A percentile compares a stretch with the other conserved stretches of the same genome.
phyloP scores from a whole-genome alignment of 2,329 filamentous ascomycete genomes.

The Sclerotinia nivalis region DNA sequence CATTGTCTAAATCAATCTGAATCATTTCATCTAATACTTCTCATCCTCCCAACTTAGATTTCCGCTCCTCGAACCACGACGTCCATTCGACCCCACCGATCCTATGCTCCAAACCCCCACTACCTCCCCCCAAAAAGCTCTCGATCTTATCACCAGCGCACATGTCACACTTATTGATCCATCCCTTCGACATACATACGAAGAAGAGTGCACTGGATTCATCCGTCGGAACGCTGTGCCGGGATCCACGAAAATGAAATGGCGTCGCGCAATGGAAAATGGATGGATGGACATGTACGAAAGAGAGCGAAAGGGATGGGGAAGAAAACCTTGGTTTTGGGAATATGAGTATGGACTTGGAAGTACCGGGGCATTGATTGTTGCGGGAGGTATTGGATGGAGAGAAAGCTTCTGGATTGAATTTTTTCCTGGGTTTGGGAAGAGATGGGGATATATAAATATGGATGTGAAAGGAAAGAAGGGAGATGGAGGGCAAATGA shows the following conservation, averaged over 20 bases:
- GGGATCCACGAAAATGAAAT: background rate
- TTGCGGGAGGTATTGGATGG: background rate
- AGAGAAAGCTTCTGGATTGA: background rate
- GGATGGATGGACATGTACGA: background rate
- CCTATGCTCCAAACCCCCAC: background rate
- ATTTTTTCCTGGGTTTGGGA: background rate
- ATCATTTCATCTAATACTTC: background rate
- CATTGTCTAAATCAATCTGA: background rate
- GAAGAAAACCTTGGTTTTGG: conserved; percentile 2
- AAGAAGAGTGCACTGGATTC: background rate
- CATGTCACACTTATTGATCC: background rate
- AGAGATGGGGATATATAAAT: background rate
- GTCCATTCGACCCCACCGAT: background rate
- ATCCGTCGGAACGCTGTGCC: background rate
- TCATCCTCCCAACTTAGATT: background rate
- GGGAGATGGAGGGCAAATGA: background rate
- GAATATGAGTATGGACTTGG: background rate
- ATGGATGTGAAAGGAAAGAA: no score
- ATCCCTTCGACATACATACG: background rate
- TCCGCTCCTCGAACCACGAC: background rate
- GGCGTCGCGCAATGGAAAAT: background rate
- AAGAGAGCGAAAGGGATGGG: background rate
- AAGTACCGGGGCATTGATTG: background rate
- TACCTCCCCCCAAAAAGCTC: background rate
- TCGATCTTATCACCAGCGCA: background rate